phyloP scores from a whole-genome alignment of 495 filamentous ascomycete genomes.

The Penicillium egyptiacum region DNA sequence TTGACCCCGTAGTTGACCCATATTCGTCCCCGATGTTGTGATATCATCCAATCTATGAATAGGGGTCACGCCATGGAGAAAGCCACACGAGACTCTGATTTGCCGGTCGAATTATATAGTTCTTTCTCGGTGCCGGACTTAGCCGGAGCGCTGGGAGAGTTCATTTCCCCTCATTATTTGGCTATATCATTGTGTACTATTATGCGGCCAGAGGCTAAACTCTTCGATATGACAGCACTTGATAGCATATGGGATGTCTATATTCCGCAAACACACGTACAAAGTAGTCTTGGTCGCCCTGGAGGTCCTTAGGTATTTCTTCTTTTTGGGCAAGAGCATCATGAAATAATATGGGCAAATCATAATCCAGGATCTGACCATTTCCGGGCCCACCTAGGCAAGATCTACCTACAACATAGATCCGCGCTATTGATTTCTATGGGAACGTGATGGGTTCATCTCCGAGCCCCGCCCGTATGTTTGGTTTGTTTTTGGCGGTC shows the following conservation, averaged over 20 bases:
- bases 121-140: background rate
- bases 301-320: background rate
- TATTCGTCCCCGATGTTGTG: background rate
- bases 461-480: background rate
- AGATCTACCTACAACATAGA: conserved; percentile 5
- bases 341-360: conserved; percentile 2
- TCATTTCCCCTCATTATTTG: background rate
- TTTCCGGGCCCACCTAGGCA: background rate
- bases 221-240: background rate
- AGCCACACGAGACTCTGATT: background rate
- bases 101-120: background rate
- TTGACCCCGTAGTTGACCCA: background rate
- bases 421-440: conserved; percentile 3
- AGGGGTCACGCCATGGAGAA: background rate
- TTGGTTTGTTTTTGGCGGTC: background rate
- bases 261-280: background rate
- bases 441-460: background rate
- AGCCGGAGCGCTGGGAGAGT: background rate
- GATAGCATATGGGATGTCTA: background rate
- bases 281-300: too few relatives aligned
- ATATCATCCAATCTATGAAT: background rate
- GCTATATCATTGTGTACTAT: background rate
- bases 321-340: background rate
- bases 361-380: background rate
- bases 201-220: background rate